Evolutionary conservation across 2,329 filamentous ascomycete species (phyloP), one percentile per base, ranked within the genome.

Genomic region (Fusarium caatingaense): DNA sequence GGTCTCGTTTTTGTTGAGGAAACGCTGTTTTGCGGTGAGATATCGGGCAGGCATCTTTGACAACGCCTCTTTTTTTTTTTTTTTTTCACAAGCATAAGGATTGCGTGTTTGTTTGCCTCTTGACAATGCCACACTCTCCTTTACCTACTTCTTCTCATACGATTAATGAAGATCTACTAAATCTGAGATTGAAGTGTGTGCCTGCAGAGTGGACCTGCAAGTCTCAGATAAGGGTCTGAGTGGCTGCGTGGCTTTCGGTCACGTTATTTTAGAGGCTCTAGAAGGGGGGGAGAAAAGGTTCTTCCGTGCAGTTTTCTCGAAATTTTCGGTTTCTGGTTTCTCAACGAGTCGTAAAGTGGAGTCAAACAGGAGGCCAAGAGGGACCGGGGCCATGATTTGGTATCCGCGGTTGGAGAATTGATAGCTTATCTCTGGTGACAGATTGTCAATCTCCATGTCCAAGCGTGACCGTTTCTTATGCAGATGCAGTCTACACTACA

Each of bases 211-310:
- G 67, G 67, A 60, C 11, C 49, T 51, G 58, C 37, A 40, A 28
- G 23, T 37, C 15, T 34, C 25, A 25, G 62, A 54, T 68, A 62
- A 63, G 50, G 48, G 40, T 63, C 59, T 23, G 53, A n/a, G 34
- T 67, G 61, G 60, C 50, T 63, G 48, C 23, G 23, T 49, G 54
- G 53, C 44, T 56, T 47, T 12, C 10, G 16, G 54, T 64, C 69
- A 72, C 69, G 66, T 65, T 71, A 54, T 57, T 66, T 37, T 66
- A 46, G 67, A 57, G 61, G 15, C 13, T 44, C 21, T 23, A 23
- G 9, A 44, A 16, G 20, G 41, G 41, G 21, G 41, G 41, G 41
- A 25, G 12, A 18, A 25, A 16, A 23, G 41, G 41, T 50, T 50
- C 18, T 50, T 50, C 28, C 28, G 47, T n/a, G 12, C 49, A 25